Percentiles rank a stretch among this genome's conserved stretches.
Conservation (phyloP, 1,284 basidiomycete species). For the Melampsora allii-populina region DNA sequence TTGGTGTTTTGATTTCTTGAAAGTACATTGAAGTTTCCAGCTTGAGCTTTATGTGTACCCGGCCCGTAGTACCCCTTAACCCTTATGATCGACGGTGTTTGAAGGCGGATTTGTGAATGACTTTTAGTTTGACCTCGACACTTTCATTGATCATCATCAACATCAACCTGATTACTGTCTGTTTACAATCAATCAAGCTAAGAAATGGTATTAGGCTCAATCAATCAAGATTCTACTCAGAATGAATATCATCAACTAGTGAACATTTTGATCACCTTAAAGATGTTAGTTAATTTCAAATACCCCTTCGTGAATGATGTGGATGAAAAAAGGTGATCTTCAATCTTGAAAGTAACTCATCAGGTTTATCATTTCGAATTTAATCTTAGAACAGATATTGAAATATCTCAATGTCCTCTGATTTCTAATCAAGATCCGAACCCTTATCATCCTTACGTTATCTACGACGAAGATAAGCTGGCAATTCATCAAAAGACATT, state of each 20-base stretch:
- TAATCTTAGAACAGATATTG: background rate
- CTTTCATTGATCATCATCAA: too few species aligned
- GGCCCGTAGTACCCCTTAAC: too few species aligned
- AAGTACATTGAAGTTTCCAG: too few species aligned
- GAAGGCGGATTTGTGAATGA: too few species aligned
- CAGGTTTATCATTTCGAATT: background rate
- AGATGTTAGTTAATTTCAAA: background rate
- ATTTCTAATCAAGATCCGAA: background rate
- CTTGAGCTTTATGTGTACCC: too few species aligned
- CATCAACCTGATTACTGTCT: too few species aligned
- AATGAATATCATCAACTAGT: background rate
- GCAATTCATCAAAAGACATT: conserved; percentile 16
- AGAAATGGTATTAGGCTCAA: background rate
- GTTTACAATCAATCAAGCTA: too few species aligned
- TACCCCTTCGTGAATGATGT: background rate
- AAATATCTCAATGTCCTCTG: background rate
- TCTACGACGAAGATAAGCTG: background rate
- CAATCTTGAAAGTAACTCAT: background rate
- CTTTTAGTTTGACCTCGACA: too few species aligned
- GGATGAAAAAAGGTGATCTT: background rate
- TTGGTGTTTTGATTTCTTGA: too few species aligned
- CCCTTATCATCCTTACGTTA: conserved; percentile 10
- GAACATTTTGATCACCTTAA: background rate
- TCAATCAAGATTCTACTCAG: background rate
- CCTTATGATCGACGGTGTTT: too few species aligned